Conservation (phyloP, 495 filamentous ascomycete genomes). For the Aspergillus haitiensis region DNA sequence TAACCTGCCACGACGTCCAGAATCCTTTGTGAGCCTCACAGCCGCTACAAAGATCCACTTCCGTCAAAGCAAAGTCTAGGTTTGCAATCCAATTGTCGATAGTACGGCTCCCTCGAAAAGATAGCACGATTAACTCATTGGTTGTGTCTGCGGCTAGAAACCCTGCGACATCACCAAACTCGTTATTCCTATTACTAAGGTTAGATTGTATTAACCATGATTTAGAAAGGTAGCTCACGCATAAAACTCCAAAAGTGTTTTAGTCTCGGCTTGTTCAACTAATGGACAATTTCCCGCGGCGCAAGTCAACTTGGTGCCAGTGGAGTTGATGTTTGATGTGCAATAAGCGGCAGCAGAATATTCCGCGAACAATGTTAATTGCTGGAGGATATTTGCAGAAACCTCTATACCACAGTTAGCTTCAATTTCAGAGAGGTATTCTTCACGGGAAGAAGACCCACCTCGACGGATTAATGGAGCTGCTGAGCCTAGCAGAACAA, state of each 20-base stretch:
- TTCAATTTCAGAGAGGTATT: background rate
- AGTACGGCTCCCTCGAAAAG: conserved; percentile 66
- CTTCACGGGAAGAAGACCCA: conserved; percentile 14
- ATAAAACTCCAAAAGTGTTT: conserved; percentile 58
- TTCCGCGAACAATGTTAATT: conserved; percentile 64
- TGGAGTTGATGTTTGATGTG: conserved; percentile 48
- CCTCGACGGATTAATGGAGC: conserved; percentile 33
- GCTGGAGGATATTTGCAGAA: conserved; percentile 29
- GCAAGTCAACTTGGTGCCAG: conserved; percentile 56
- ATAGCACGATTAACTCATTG: conserved; percentile 61
- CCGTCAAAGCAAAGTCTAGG: conserved; percentile 42
- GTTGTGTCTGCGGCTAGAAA: conserved; percentile 67
- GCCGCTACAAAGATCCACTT: conserved; percentile 38
- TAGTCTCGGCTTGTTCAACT: conserved; percentile 57
- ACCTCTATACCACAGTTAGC: conserved; percentile 29
- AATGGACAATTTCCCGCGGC: conserved; percentile 56
- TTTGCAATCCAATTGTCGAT: conserved; percentile 69
- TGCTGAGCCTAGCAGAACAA: conserved; percentile 28
- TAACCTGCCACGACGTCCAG: conserved; percentile 53
- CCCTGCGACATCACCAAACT: conserved; percentile 62
- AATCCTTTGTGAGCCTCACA: conserved; percentile 59
- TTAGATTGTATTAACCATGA: background rate
- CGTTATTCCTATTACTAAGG: conserved; percentile 40
- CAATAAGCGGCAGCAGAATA: conserved; percentile 74
- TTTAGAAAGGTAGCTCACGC: conserved; percentile 45